Percentiles rank a stretch among this genome's conserved stretches.
Conservation (phyloP, 73 alveolate genomes). For the Stentor coeruleus region DNA sequence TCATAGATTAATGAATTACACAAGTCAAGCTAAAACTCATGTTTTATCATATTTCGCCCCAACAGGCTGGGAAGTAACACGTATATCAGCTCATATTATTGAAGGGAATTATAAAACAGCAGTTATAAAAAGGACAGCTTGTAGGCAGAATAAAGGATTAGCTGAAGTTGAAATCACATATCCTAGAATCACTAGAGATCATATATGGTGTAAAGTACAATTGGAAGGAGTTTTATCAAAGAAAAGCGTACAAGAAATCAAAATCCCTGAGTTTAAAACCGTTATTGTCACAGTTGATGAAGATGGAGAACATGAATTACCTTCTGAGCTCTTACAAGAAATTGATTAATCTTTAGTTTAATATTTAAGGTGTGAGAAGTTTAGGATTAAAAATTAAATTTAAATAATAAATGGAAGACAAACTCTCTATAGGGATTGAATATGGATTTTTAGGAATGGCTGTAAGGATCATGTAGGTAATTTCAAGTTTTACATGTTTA, state of each 20-base stretch:
- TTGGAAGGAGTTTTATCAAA: slow-evolving; percentile 13
- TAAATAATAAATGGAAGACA: slow-evolving; percentile 18
- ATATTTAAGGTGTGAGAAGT: too few species aligned
- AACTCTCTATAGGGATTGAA: slow-evolving; percentile 13
- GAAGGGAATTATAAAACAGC: background rate
- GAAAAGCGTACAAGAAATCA: slow-evolving; percentile 8
- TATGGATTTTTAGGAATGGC: slow-evolving; percentile 23
- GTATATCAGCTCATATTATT: background rate
- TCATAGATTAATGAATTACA: background rate
- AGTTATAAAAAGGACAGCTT: background rate
- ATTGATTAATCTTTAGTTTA: too few species aligned
- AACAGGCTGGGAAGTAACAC: slow-evolving; percentile 24
- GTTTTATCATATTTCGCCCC: slow-evolving; percentile 22
- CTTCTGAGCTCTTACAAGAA: too few species aligned
- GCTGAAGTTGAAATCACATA: slow-evolving; percentile 9
- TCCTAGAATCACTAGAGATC: background rate
- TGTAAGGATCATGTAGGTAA: slow-evolving; percentile 7
- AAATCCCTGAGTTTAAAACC: background rate
- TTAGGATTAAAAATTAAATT: too few species aligned
- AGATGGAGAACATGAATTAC: slow-evolving; percentile 19
- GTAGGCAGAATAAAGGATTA: background rate
- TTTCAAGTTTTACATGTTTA: slow-evolving; percentile 18
- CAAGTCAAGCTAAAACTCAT: background rate
- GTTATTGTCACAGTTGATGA: slow-evolving; percentile 15
- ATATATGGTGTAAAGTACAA: background rate